A percentile compares a stretch with the other conserved stretches of the same genome.
phyloP scores from a whole-genome alignment of 2,329 filamentous ascomycete genomes.

The Sporothrix pallida region DNA sequence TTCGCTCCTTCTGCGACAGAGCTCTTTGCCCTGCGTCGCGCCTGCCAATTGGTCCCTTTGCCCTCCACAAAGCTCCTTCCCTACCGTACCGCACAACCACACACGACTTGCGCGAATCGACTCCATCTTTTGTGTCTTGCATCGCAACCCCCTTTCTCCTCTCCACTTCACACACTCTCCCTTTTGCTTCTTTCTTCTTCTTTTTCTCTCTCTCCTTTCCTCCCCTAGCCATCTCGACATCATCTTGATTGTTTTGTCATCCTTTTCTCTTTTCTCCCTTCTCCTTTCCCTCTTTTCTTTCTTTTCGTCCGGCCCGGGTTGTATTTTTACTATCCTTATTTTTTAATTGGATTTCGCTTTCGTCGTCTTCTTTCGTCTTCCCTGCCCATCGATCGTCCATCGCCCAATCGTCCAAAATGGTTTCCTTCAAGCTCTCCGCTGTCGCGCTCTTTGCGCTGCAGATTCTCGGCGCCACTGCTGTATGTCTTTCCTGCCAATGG shows the following conservation, averaged over 20 bases:
- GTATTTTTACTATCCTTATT: neutral
- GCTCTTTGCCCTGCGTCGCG: constrained; percentile 27
- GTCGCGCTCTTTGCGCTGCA: constrained; percentile 74
- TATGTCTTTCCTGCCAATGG: constrained; percentile 49
- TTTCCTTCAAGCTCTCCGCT: constrained; percentile 73
- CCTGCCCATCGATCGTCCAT: neutral
- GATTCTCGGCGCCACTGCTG: constrained; percentile 68
- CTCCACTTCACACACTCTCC: constrained; percentile 10
- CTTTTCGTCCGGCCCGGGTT: constrained; percentile 15
- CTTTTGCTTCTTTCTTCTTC: constrained; percentile 35
- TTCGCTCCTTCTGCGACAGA: constrained; percentile 30
- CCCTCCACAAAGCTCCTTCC: constrained; percentile 23
- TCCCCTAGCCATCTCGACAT: constrained; percentile 19
- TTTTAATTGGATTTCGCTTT: constrained; percentile 24
- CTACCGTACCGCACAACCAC: constrained; percentile 19
- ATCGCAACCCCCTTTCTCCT: constrained; percentile 26
- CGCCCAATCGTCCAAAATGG: constrained; percentile 60
- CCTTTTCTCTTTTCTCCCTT: constrained; percentile 34
- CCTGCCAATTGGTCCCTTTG: constrained; percentile 19
- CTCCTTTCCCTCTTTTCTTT: constrained; percentile 29
- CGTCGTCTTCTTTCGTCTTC: constrained; percentile 31
- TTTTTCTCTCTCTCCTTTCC: constrained; percentile 19
- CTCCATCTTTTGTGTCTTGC: constrained; percentile 28
- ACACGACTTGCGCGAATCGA: constrained; percentile 21
- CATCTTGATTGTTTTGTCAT: neutral